Evolutionary conservation across 345 rosid genomes (phyloP).

Genomic region (Dipteronia sinensis): DNA sequence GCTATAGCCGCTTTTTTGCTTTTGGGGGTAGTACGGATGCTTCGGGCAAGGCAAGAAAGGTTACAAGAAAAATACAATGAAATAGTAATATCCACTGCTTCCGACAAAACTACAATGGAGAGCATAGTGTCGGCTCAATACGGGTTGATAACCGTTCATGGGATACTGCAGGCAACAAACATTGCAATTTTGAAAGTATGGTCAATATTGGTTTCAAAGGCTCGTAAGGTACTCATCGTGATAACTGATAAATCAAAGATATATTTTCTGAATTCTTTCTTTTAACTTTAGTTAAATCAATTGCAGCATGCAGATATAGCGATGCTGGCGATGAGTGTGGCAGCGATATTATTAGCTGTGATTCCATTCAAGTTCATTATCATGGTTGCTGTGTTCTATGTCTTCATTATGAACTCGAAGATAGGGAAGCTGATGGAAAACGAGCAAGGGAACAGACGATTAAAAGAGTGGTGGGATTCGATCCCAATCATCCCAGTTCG

Average conservation of each 20-base stretch:
- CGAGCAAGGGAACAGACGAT: slow-evolving; percentile 60
- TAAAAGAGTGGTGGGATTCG: slow-evolving; percentile 92
- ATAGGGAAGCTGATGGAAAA: slow-evolving; percentile 44
- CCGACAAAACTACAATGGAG: slow-evolving; percentile 62
- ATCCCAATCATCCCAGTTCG: slow-evolving; percentile 75
- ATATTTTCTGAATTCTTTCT: neutral
- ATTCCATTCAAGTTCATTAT: slow-evolving; percentile 60
- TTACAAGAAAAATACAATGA: slow-evolving; percentile 39
- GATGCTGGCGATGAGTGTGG: slow-evolving; percentile 44
- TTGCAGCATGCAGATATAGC: slow-evolving; percentile 70
- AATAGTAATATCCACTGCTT: slow-evolving; percentile 61
- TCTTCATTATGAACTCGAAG: slow-evolving; percentile 50
- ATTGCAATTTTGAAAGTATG: slow-evolving; percentile 63
- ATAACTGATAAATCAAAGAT: neutral
- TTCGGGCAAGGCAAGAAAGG: slow-evolving; percentile 43
- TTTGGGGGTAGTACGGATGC: slow-evolving; percentile 56
- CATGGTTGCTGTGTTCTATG: slow-evolving; percentile 36
- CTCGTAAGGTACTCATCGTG: slow-evolving; percentile 53
- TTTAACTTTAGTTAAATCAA: neutral
- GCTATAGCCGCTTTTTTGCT: slow-evolving; percentile 59
- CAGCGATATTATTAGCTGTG: slow-evolving; percentile 55
- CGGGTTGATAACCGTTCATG: slow-evolving; percentile 53
- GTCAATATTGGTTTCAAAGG: slow-evolving; percentile 62
- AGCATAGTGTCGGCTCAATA: slow-evolving; percentile 81
- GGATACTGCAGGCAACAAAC: slow-evolving; percentile 57